A percentile compares a stretch with the other conserved stretches of the same genome.
Conservation (phyloP, 1,139 yeast species). For the Lodderomyces theae region DNA sequence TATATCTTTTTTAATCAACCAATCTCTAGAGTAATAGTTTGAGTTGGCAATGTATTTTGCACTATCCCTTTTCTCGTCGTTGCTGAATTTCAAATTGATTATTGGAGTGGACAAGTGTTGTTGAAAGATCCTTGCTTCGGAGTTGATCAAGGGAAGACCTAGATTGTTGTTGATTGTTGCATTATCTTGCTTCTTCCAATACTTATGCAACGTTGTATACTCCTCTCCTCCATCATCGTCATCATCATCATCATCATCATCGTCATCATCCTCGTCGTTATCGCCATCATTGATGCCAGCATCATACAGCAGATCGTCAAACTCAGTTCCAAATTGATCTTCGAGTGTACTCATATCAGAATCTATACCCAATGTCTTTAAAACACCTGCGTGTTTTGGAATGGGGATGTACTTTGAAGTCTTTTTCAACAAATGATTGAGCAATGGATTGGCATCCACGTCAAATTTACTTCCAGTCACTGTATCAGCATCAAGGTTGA, state of each 20-base stretch:
- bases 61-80: constrained; percentile 29
- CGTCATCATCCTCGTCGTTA: constrained; percentile 21
- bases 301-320: too few relatives aligned
- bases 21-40: constrained; percentile 33
- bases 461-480: constrained; percentile 37
- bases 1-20: constrained; percentile 29
- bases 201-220: constrained; percentile 31
- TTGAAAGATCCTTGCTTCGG: constrained; percentile 37
- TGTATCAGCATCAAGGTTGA: constrained; percentile 41
- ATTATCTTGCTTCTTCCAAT: constrained; percentile 39
- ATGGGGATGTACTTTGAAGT: constrained; percentile 37
- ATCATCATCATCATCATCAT: constrained; percentile 17
- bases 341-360: constrained; percentile 5
- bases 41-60: constrained; percentile 36
- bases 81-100: constrained; percentile 35
- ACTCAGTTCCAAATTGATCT: too few relatives aligned
- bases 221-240: constrained; percentile 23
- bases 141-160: constrained; percentile 23
- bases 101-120: constrained; percentile 32
- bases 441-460: constrained; percentile 38
- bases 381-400: constrained; percentile 23
- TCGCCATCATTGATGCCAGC: too few relatives aligned
- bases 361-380: constrained; percentile 13
- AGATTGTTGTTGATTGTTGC: constrained; percentile 30
- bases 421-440: constrained; percentile 31